Base-by-base conservation (phyloP, 2,329 filamentous ascomycete genomes). In the Mycosphaerella sp. region DNA sequence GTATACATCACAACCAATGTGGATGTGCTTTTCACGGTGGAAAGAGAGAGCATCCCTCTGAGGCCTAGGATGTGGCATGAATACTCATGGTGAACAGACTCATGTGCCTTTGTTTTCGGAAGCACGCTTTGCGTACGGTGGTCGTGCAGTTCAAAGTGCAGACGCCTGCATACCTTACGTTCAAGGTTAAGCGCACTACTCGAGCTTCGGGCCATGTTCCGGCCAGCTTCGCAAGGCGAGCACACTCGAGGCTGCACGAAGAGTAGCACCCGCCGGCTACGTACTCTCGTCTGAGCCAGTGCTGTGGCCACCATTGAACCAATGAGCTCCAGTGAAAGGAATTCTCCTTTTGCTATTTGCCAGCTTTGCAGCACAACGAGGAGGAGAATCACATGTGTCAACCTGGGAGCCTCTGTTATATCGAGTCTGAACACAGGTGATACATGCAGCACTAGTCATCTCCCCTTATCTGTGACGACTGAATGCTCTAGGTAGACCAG, bases 21-120 rank as follows among this genome's bases (percentile, higher is more conserved):
- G n/a, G 66, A 70, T 18, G 70, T 76, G 40, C 62, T 77, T 14
- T 76, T 76, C 56, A 77, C 74, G 4, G 69, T 76, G 16, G 73
- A 77, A 58, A 52, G 63, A 16, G 47, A 51, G 21, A 35, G 21
- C 13, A 40, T 18, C 1, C 36, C 45, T 1, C 39, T 49, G 18
- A 37, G 39, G 10, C 45, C 45, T 12, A 42, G 41, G 45, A 49
- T 49, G 6, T 49, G 45, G 45, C 45, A 49, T 14, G 45, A 49
- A 17, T 37, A 41, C 28, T 41, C 45, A 2, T 49, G 40, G 16
- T 49, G 28, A 42, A 12, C 21, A 25, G 21, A 6, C 21, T 25
- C 21, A 6, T 25, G 21, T 25, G 4, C 3, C 7, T 21, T 25
- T 25, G 5, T 6, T 25, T 25, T 25, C 21, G 21, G 3, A 25